These are phyloP conservation scores for Neurospora sp. DNA, from an alignment of 2,329 filamentous ascomycete species.

Conservation along the genomic window DNA sequence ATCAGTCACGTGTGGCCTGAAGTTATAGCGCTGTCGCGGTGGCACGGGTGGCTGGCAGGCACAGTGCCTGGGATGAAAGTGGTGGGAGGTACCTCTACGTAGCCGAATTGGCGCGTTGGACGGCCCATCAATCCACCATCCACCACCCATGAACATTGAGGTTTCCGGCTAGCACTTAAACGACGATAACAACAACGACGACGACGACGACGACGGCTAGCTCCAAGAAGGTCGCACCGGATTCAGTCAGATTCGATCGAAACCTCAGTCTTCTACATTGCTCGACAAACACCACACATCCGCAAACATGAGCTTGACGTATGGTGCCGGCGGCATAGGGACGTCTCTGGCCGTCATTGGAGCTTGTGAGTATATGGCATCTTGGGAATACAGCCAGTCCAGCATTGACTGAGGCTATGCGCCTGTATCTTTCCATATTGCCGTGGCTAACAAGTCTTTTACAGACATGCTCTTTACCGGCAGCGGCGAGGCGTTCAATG, in stretches of 20 bases:
- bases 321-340: constrained; percentile 58
- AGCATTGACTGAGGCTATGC: neutral
- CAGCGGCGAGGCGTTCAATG: constrained; percentile 92
- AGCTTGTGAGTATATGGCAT: constrained; percentile 54
- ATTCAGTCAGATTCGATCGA: neutral
- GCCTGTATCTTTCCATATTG: constrained; percentile 6
- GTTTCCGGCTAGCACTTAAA: neutral
- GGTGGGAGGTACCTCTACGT: neutral
- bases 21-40: neutral
- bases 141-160: neutral
- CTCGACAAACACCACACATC: neutral
- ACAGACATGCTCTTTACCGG: constrained; percentile 98
- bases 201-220: neutral
- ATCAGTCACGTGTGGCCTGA: neutral
- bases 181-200: neutral
- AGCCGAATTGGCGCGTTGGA: neutral
- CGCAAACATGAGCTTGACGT: constrained; percentile 57
- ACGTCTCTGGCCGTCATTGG: constrained; percentile 63
- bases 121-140: neutral
- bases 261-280: neutral
- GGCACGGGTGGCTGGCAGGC: neutral
- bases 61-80: neutral
- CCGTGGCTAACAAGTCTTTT: constrained; percentile 12
- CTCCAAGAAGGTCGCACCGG: neutral
- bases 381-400: constrained; percentile 6